Evolutionary conservation across 371 early-diverging fungal species (phyloP).

Genomic region (Umbelopsis sp.): DNA sequence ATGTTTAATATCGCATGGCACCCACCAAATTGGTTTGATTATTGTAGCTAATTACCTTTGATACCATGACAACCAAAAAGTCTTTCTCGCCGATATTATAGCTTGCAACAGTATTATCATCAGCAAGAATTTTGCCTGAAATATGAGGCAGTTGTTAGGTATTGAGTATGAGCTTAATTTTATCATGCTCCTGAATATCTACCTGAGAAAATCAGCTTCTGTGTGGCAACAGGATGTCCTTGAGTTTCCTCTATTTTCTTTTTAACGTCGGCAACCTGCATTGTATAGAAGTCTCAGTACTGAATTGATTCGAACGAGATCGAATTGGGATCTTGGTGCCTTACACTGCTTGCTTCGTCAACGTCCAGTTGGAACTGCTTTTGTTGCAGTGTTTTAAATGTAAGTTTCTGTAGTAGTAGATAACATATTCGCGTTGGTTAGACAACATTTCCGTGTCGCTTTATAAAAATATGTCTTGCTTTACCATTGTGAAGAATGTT

Average conservation of each 20-base stretch:
- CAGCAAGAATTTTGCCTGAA: conserved; percentile 88
- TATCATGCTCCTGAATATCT: conserved; percentile 7
- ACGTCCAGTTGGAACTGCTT: conserved; percentile 82
- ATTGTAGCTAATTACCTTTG: conserved; percentile 65
- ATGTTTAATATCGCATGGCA: not conserved
- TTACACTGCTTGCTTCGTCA: conserved; percentile 72
- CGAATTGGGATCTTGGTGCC: not conserved
- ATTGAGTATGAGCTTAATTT: not conserved
- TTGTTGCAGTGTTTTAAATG: conserved; percentile 90
- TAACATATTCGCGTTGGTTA: not conserved
- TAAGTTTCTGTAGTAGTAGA: conserved; percentile 63
- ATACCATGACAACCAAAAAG: conserved; percentile 93
- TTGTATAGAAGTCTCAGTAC: not conserved
- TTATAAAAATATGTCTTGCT: not conserved
- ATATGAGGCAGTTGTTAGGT: not conserved
- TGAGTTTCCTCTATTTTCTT: conserved; percentile 73
- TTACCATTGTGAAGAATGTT: conserved; percentile 2
- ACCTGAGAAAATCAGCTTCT: conserved; percentile 91
- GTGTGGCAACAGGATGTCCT: conserved; percentile 69
- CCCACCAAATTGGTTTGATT: not conserved
- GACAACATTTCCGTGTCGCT: not conserved
- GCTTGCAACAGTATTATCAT: conserved; percentile 77
- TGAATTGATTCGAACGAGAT: not conserved
- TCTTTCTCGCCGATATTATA: conserved; percentile 87
- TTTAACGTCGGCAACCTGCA: conserved; percentile 76